Percentiles rank a stretch among this genome's conserved stretches.
Evolutionary conservation across 2,329 filamentous ascomycete genomes (phyloP).

Genomic region (Fusarium papillatum): DNA sequence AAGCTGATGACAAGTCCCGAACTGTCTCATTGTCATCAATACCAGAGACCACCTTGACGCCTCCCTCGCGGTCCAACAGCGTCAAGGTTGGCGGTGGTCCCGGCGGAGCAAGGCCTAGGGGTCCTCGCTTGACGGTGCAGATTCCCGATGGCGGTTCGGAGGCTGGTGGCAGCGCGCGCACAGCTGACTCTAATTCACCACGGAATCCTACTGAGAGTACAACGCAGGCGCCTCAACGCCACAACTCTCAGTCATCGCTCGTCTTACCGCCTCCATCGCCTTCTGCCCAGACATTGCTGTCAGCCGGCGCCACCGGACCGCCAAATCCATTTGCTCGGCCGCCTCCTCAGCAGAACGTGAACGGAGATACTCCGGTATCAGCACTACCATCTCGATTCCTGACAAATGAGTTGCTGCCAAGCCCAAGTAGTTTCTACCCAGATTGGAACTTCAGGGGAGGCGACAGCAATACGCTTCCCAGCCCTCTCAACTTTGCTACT

Average conservation of each 20-base stretch:
- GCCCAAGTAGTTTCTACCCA: conserved; percentile 91
- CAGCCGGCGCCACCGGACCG: conserved; percentile 91
- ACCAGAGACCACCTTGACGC: conserved; percentile 74
- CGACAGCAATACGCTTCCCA: conserved; percentile 90
- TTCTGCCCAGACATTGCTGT: conserved; percentile 86
- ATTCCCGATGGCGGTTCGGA: conserved; percentile 95
- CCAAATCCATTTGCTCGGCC: conserved; percentile 97
- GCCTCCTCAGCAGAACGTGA: conserved; percentile 76
- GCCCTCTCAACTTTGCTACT: conserved; percentile 93
- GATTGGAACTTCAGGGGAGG: conserved; percentile 85
- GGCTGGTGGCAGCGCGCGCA: conserved; percentile 71
- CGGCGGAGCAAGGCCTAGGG: conserved; percentile 79
- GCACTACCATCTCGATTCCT: conserved; percentile 94
- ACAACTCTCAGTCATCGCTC: conserved; percentile 74
- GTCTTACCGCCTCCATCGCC: conserved; percentile 95
- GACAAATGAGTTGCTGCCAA: conserved; percentile 87
- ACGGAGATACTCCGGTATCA: conserved; percentile 83
- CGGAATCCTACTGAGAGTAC: conserved; percentile 71
- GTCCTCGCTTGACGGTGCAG: conserved; percentile 89
- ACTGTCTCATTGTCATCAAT: conserved; percentile 71
- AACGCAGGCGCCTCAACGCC: conserved; percentile 65
- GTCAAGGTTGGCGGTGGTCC: conserved; percentile 67
- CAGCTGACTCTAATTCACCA: conserved; percentile 77
- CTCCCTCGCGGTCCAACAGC: conserved; percentile 85
- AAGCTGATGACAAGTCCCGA: conserved; percentile 60